Percentiles rank a stretch among this genome's conserved stretches.
phyloP scores from a whole-genome alignment of 257 asterid species.

The Solanum medicagineum region DNA sequence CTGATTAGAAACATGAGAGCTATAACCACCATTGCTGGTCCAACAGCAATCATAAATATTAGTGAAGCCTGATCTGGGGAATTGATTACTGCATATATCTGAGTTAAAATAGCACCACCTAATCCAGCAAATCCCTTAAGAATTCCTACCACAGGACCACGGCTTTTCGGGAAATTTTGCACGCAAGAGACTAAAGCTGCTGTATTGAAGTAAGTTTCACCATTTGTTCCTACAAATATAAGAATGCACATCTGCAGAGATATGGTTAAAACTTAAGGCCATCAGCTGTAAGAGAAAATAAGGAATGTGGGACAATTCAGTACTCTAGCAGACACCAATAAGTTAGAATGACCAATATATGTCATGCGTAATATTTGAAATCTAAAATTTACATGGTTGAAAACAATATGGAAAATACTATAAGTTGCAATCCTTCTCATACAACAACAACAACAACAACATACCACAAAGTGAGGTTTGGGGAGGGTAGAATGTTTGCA shows the following conservation, averaged over 20 bases:
- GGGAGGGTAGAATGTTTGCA: too few relatives aligned
- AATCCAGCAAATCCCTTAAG: constrained; percentile 62
- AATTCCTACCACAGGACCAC: constrained; percentile 65
- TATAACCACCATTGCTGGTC: constrained; percentile 44
- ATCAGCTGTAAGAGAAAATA: neutral
- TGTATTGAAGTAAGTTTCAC: constrained; percentile 59
- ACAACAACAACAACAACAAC: too few relatives aligned
- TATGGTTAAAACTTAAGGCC: neutral
- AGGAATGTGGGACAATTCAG: neutral
- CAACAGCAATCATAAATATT: constrained; percentile 51
- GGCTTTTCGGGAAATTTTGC: constrained; percentile 52
- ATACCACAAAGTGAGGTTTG: too few relatives aligned
- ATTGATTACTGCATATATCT: constrained; percentile 29
- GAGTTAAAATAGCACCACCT: constrained; percentile 52
- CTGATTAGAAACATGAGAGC: constrained; percentile 38
- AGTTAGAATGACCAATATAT: neutral
- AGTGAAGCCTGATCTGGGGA: constrained; percentile 48
- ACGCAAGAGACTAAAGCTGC: constrained; percentile 47
- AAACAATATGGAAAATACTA: too few relatives aligned
- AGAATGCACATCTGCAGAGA: constrained; percentile 47
- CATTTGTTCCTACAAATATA: constrained; percentile 52
- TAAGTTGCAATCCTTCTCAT: too few relatives aligned
- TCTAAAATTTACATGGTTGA: too few relatives aligned
- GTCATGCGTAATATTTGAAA: neutral
- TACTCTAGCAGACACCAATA: neutral